These are phyloP conservation scores for Scytalidium lignicola DNA, from an alignment of 2,329 filamentous ascomycete genomes.

Conservation along the genomic window DNA sequence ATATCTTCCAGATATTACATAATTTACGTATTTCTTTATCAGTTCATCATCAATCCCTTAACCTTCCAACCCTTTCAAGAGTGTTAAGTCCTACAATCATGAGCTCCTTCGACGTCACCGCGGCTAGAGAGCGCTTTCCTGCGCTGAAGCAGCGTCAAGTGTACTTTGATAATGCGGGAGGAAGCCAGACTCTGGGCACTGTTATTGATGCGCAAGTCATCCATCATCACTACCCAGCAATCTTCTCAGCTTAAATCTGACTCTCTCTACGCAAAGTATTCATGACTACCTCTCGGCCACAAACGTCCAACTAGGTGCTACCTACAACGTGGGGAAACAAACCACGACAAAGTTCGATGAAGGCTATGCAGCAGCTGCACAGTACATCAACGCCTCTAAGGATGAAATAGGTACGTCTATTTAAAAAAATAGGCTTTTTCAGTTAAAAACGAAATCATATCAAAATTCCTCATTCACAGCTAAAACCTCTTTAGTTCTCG, in stretches of 20 bases:
- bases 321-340: conserved; percentile 54
- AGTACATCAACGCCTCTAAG: conserved; percentile 61
- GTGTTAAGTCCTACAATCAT: conserved; percentile 15
- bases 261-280: conserved; percentile 41
- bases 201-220: conserved; percentile 59
- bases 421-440: neutral
- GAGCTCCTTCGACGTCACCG: conserved; percentile 46
- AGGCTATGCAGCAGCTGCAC: conserved; percentile 61
- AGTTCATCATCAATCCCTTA: too few species aligned
- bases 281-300: conserved; percentile 58
- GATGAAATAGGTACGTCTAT: conserved; percentile 55
- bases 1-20: neutral
- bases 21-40: too few species aligned
- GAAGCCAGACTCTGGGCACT: conserved; percentile 62
- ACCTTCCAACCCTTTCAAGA: too few species aligned
- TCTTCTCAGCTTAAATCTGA: conserved; percentile 3
- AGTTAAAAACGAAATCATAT: neutral
- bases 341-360: conserved; percentile 55
- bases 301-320: conserved; percentile 73
- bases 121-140: conserved; percentile 59
- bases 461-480: conserved; percentile 1
- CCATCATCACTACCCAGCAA: neutral
- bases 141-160: conserved; percentile 62
- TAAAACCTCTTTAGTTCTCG: conserved; percentile 49
- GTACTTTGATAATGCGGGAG: conserved; percentile 75